phyloP scores from a whole-genome alignment of 2,329 filamentous ascomycete species.

The Ascochyta fabae region DNA sequence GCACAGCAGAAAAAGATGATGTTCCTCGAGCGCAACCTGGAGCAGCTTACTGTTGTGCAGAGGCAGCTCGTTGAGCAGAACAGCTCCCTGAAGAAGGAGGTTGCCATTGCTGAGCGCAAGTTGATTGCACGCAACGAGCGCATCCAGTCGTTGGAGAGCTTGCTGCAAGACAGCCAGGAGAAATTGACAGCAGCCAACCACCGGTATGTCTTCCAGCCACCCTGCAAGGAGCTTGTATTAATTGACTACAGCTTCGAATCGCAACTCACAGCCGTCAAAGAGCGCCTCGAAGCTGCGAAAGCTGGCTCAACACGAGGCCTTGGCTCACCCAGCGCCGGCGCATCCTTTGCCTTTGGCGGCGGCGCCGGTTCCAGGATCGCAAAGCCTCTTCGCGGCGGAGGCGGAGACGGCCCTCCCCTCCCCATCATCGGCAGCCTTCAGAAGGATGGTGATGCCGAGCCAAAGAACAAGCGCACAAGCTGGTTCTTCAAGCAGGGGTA shows the following conservation, averaged over 20 bases:
- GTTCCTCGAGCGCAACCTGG: constrained; percentile 95
- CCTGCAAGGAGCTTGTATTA: constrained; percentile 1
- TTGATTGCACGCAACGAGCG: constrained; percentile 95
- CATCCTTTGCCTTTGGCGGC: constrained; percentile 70
- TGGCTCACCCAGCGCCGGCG: constrained; percentile 62
- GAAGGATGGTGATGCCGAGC: constrained; percentile 56
- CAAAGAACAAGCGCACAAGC: constrained; percentile 70
- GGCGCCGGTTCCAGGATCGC: constrained; percentile 64
- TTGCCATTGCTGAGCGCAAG: constrained; percentile 97
- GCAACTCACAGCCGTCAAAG: constrained; percentile 96
- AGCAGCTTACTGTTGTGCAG: constrained; percentile 96
- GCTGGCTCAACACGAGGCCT: constrained; percentile 86
- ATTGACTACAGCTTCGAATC: constrained; percentile 81
- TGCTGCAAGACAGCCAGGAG: constrained; percentile 97
- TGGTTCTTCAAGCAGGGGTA: constrained; percentile 73
- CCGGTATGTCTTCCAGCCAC: constrained; percentile 68
- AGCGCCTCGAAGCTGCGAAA: constrained; percentile 95
- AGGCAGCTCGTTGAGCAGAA: constrained; percentile 98
- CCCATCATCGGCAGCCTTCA: constrained; percentile 54
- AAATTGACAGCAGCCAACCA: constrained; percentile 97
- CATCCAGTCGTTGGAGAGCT: constrained; percentile 88
- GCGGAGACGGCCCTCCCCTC: constrained; percentile 48
- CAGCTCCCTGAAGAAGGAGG: constrained; percentile 91
- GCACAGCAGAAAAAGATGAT: constrained; percentile 99
- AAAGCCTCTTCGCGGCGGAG: constrained; percentile 67